A percentile compares a stretch with the other conserved stretches of the same genome.
phyloP scores from a whole-genome alignment of 2,329 filamentous ascomycete species.

The Alternaria arborescens region DNA sequence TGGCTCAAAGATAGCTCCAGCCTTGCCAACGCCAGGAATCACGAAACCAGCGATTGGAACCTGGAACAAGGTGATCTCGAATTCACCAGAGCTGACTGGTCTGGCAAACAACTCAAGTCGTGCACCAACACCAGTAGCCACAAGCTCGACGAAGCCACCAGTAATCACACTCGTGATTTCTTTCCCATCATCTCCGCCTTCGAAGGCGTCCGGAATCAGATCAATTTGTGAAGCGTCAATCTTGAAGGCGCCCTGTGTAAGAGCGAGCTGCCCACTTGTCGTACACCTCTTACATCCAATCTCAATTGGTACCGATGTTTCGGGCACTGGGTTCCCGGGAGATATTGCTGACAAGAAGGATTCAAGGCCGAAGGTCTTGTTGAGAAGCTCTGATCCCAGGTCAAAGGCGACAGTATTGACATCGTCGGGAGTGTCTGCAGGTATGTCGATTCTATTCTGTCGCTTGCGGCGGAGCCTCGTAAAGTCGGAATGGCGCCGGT shows the following conservation, averaged over 20 bases:
- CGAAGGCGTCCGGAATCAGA: constrained; percentile 33
- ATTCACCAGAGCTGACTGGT: constrained; percentile 33
- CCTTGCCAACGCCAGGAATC: constrained; percentile 49
- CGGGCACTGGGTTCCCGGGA: constrained; percentile 21
- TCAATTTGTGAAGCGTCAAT: constrained; percentile 38
- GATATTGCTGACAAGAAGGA: constrained; percentile 29
- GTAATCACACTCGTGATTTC: constrained; percentile 39
- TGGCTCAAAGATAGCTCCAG: constrained; percentile 47
- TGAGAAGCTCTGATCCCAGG: constrained; percentile 30
- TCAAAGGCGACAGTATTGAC: constrained; percentile 32
- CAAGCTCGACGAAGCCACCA: constrained; percentile 47
- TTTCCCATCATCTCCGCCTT: constrained; percentile 35
- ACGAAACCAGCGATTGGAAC: constrained; percentile 43
- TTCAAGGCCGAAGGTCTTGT: constrained; percentile 35
- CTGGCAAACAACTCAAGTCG: constrained; percentile 47
- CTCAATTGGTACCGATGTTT: constrained; percentile 30
- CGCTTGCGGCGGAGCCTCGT: constrained; percentile 27
- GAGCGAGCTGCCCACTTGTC: constrained; percentile 40
- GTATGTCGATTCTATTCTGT: constrained; percentile 29
- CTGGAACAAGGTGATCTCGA: constrained; percentile 32
- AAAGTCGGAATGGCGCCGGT: constrained; percentile 42
- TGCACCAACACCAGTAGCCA: constrained; percentile 39
- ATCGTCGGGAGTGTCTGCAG: constrained; percentile 30
- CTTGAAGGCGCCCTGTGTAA: constrained; percentile 43
- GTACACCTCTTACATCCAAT: constrained; percentile 51